Evolutionary conservation across 148 eudicot genomes (phyloP).

Genomic region (Oxyria digyna): DNA sequence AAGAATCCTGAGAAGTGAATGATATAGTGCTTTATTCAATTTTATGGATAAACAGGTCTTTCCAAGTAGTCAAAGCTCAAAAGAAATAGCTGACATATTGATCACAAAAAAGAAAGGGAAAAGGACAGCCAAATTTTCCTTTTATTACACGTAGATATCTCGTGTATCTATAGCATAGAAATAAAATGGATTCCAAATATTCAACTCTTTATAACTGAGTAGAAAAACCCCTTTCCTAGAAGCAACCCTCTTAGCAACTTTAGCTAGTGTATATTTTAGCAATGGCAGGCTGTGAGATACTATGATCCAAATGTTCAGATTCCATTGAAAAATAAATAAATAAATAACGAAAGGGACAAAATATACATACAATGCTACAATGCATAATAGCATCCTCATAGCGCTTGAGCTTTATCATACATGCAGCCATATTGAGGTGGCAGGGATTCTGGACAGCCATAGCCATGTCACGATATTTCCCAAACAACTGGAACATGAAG

Average conservation of each 20-base stretch:
- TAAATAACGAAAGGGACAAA: not conserved
- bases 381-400: conserved; percentile 87
- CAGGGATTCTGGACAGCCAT: conserved; percentile 95
- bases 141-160: not conserved
- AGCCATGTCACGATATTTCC: conserved; percentile 95
- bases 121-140: not conserved
- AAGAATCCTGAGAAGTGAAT: not conserved
- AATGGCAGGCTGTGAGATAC: not conserved
- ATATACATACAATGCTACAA: conserved; percentile 62
- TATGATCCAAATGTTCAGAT: not conserved
- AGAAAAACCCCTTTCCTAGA: not conserved
- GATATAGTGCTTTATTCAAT: not conserved
- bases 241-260: not conserved
- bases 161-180: not conserved
- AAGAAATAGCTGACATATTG: not conserved
- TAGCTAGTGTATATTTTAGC: not conserved
- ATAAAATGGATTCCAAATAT: not conserved
- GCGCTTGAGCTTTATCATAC: conserved; percentile 72
- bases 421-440: conserved; percentile 95
- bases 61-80: not conserved
- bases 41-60: not conserved
- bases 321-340: not conserved
- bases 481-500: conserved; percentile 95
- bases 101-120: not conserved
- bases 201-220: not conserved